Percentiles rank a stretch among this genome's conserved stretches.
Conservation (phyloP, 345 rosid species). For the Alliaria petiolata region DNA sequence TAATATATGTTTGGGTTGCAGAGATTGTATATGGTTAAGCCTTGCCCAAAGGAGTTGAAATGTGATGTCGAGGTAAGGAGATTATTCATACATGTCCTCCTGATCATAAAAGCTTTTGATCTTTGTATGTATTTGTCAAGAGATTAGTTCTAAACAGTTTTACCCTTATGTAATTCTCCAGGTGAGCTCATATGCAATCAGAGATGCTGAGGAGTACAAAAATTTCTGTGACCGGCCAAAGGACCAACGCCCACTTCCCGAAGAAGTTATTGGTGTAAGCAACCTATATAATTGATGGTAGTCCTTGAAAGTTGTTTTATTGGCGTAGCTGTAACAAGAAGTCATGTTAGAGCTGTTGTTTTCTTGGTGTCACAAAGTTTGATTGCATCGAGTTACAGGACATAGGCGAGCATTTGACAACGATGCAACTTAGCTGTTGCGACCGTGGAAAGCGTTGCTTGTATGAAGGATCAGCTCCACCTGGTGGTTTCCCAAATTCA, state of each 20-base stretch:
- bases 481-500: constrained; percentile 80
- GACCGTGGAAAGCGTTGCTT: constrained; percentile 81
- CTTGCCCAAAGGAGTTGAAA: constrained; percentile 81
- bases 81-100: neutral
- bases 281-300: neutral
- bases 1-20: constrained; percentile 30
- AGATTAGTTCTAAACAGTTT: neutral
- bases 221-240: constrained; percentile 79
- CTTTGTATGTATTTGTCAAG: neutral
- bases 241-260: constrained; percentile 82
- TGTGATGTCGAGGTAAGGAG: constrained; percentile 81
- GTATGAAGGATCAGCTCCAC: constrained; percentile 81
- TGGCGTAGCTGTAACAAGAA: neutral
- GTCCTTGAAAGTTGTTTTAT: neutral
- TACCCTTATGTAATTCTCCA: neutral
- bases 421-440: constrained; percentile 65
- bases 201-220: constrained; percentile 87
- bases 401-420: constrained; percentile 74
- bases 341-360: neutral
- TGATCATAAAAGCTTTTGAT: neutral
- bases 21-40: constrained; percentile 87
- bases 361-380: neutral
- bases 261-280: constrained; percentile 87
- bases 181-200: constrained; percentile 69
- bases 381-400: constrained; percentile 44